Evolutionary conservation across 2,329 filamentous ascomycete species (phyloP), one percentile per base, ranked within the genome.

Genomic region (Sclerotinia nivalis): DNA sequence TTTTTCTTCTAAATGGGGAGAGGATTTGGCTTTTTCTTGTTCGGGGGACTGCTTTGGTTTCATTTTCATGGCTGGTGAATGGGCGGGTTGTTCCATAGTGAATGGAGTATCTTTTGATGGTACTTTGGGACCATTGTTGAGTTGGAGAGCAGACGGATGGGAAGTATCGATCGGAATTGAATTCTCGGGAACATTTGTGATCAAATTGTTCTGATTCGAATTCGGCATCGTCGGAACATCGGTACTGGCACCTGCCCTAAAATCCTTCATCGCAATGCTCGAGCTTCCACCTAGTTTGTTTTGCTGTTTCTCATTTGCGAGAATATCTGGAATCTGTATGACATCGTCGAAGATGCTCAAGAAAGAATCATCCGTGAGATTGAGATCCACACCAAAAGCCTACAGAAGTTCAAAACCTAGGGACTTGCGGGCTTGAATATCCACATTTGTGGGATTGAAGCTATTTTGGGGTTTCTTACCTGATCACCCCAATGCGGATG

Each of bases 401-500:
- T 64, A 52, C 18, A 52, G 37, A 34, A 40, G 34, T 28, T 64
- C 22, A 64, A 52, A 52, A 52, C 15, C 61, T 28, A 52, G 31
- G 22, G 20, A 20, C 22, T 13, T 25, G 20, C n/a, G 34, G 9
- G 22, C 25, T 18, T 37, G 50, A 64, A 40, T 34, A 37, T 40
- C 31, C 47, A 40, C 61, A 15, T 25, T 25, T 22, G 47, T 40
- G 61, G 34, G 31, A 52, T 40, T 40, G 47, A 40, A 52, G 61
- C 22, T 12, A 40, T 28, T 52, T 10, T 1, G 47, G 13, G 9
- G 12, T 13, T n/a, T 12, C 61, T 28, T 64, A 64, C 61, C 47
- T 64, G 61, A 15, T 64, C 31, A 64, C 40, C 50, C 60, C 60
- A 64, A 28, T 64, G 28, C 4, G 22, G 8, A 7, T 50, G 45